Evolutionary conservation across 2,329 filamentous ascomycete genomes (phyloP), one percentile per base, ranked within the genome.

Genomic region (Tolypocladium cylindrosporum): DNA sequence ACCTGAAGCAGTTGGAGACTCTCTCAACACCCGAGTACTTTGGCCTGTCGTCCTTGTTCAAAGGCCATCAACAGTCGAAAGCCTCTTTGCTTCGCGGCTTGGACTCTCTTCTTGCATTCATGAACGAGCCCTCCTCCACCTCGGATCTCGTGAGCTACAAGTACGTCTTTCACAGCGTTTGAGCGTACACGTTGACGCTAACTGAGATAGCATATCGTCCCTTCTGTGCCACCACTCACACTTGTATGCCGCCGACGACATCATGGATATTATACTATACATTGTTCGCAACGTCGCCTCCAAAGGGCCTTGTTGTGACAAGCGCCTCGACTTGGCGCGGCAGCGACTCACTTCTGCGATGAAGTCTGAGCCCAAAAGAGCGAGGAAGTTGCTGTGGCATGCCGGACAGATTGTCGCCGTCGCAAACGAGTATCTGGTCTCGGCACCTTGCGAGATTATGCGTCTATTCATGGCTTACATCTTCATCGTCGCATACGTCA

Each of bases 401-500:
- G 67, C 68, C 1, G 67, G 66, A 0, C 68, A 70, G 36, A 71
- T 71, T 19, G 60, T 68, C 6, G 64, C 65, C 11, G 61, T 67
- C 3, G 67, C 69, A 41, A 66, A 65, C 52, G 66, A 69, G 39
- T 68, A 67, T 50, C 53, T 67, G 1, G 67, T 68, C 16, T 67
- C 67, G 16, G 62, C 67, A 1, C 68, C 69, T 1, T 69, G 67
- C 51, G 68, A 70, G 51, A 67, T 68, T 37, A 63, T 71, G 62
- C 66, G 68, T 7, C 41, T 70, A 1, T 71, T 71, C 56, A 69
- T 69, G 64, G 68, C 67, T 55, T 71, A 67, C 54, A 64, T 67
- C 11, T 67, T 67, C 51, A 61, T 71, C 13, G 57, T 70, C 34
- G 63, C 67, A 1, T 70, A 59, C 40, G 61, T 61, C 2, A 61